Base-by-base conservation (phyloP, 805 yeast genomes). In the Hagleromyces aurorensis region DNA sequence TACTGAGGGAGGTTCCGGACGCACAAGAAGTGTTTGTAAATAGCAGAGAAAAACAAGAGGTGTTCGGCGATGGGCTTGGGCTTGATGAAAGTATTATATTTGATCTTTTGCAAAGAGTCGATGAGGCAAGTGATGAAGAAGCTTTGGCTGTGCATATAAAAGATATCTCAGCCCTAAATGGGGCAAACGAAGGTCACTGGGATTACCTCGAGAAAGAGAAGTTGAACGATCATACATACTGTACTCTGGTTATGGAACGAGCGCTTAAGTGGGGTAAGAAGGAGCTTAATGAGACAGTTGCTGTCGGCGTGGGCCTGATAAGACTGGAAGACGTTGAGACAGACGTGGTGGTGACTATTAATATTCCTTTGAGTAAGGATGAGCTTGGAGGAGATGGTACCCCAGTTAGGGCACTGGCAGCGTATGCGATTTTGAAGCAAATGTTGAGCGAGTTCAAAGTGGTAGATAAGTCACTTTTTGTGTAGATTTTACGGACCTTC, bases 21-120 rank as follows among this genome's bases (percentile, higher is more conserved):
- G 76, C 86, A 1, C 97, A 91, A 52, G 98, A 89, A 53, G 96
- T 89, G 15, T 91, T 70, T 53, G 73, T 87, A 3, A 67, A 67
- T 29, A 46, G 55, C 9, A 43, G 61, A 5, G 52, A 55, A 6
- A 51, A 52, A 11, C 36, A 37, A 3, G 55, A 55, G 25, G 46
- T 61, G 8, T 40, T 57, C 9, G 59, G 51, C 23, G 61, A 45
- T 50, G 62, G 40, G 27, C 48, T 64, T 26, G 55, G 56, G 22
- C 43, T 56, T 26, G 71, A 75, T 30, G 74, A 69, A 40, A 69
- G 80, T 11, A 50, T 79, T 7, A 74, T 80, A n/a, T 48, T 80
- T 12, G 91, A 80, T 38, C 51, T 80, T 10, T 52, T 80, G 38
- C 83, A 80, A 41, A 44, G 57, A 15, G 71, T 73, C 0, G 62